These are phyloP conservation scores for Pezicula rhizophila DNA, from an alignment of 2,329 filamentous ascomycete genomes.

Conservation along the genomic window DNA sequence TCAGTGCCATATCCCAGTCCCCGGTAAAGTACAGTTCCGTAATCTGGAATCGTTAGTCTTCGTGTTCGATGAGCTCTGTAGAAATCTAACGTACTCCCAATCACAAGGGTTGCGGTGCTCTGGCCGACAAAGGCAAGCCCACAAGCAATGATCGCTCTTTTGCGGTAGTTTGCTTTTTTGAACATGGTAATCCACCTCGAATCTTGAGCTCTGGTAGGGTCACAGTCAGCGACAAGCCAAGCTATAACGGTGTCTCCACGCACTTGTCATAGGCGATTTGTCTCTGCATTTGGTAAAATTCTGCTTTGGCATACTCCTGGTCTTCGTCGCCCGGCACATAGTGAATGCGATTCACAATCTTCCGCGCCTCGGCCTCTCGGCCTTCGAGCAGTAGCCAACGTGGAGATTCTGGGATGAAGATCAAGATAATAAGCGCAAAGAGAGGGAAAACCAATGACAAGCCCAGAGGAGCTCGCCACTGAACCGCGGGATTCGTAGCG, in stretches of 20 bases:
- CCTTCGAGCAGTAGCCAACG: slow-evolving; percentile 62
- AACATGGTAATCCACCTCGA: slow-evolving; percentile 5
- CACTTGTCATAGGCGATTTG: slow-evolving; percentile 3
- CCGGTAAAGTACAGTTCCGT: too few species aligned
- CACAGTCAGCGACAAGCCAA: too few species aligned
- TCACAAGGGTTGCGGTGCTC: not conserved
- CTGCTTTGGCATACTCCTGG: not conserved
- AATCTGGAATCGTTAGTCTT: too few species aligned
- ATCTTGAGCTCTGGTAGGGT: too few species aligned
- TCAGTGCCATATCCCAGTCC: too few species aligned
- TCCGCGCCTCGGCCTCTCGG: slow-evolving; percentile 47
- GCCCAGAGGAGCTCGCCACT: slow-evolving; percentile 21
- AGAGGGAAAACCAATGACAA: slow-evolving; percentile 12
- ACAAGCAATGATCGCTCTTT: not conserved
- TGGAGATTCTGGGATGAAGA: slow-evolving; percentile 59
- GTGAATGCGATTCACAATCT: slow-evolving; percentile 32
- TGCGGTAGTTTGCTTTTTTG: slow-evolving; percentile 1
- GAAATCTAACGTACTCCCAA: not conserved
- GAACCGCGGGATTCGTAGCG: slow-evolving; percentile 10
- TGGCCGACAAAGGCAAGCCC: not conserved
- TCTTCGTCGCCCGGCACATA: not conserved
- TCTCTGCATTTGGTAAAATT: slow-evolving; percentile 7
- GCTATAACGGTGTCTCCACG: not conserved
- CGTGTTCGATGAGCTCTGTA: too few species aligned
- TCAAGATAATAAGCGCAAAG: slow-evolving; percentile 9